Conservation (phyloP, 805 yeast genomes). For the Candida sonorensis region DNA sequence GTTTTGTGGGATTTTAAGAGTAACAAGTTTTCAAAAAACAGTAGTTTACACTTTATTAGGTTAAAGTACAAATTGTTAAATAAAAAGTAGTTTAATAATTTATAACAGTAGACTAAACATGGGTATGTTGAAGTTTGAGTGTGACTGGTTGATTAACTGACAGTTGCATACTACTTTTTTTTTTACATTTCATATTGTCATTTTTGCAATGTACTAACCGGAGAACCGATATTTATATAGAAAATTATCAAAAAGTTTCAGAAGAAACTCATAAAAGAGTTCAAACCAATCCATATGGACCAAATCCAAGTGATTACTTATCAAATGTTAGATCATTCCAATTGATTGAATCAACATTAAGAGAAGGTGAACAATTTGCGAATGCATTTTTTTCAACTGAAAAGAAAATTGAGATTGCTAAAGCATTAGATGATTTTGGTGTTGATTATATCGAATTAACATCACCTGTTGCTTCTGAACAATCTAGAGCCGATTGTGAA, state of each 20-base stretch:
- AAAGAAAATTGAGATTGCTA: constrained; percentile 94
- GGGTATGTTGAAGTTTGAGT: no score
- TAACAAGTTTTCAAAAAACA: no score
- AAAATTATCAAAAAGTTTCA: constrained; percentile 37
- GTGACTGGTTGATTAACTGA: no score
- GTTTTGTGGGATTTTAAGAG: no score
- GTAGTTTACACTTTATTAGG: no score
- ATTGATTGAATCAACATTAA: constrained; percentile 87
- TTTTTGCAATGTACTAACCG: constrained; percentile 6
- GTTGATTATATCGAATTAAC: constrained; percentile 97
- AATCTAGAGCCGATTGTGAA: constrained; percentile 88
- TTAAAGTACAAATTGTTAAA: no score
- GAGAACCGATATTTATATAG: constrained; percentile 5
- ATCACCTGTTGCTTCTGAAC: constrained; percentile 97
- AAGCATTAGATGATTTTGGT: constrained; percentile 94
- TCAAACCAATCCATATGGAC: constrained; percentile 79
- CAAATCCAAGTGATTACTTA: constrained; percentile 86
- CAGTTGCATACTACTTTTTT: neutral
- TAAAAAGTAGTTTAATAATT: no score
- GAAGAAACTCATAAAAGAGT: constrained; percentile 34
- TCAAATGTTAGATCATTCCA: constrained; percentile 87
- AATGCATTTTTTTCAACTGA: constrained; percentile 93
- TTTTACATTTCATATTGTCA: constrained; percentile 5
- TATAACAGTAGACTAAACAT: no score
- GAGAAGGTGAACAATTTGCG: constrained; percentile 99